Percentiles rank a stretch among this genome's conserved stretches.
These are phyloP conservation scores for Alternaria alternata DNA, from an alignment of 2,329 filamentous ascomycete genomes.

Conservation along the genomic window DNA sequence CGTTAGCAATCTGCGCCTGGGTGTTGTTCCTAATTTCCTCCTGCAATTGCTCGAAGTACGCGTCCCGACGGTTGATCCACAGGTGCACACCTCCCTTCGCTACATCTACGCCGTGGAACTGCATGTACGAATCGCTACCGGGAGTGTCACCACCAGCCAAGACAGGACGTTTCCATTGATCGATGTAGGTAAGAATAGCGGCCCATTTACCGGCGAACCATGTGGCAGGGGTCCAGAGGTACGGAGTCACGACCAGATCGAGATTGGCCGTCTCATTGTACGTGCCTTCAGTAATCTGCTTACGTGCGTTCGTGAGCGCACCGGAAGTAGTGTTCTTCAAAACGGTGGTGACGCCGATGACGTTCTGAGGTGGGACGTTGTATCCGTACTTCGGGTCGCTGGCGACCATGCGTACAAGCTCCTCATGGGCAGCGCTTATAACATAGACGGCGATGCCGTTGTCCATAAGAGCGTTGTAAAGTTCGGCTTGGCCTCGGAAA, in stretches of 20 bases:
- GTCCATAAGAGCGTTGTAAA: constrained; percentile 42
- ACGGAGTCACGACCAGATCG: constrained; percentile 36
- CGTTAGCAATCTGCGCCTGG: constrained; percentile 36
- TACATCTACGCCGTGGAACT: constrained; percentile 41
- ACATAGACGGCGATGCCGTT: constrained; percentile 43
- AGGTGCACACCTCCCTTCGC: constrained; percentile 40
- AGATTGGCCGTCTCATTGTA: constrained; percentile 38
- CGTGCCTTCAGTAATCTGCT: constrained; percentile 35
- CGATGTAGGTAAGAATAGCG: constrained; percentile 42
- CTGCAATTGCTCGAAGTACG: constrained; percentile 28
- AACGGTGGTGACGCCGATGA: constrained; percentile 43
- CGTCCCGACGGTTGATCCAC: constrained; percentile 39
- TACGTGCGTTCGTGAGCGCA: constrained; percentile 36
- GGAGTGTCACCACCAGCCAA: constrained; percentile 41
- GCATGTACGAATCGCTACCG: constrained; percentile 43
- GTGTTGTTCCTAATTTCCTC: constrained; percentile 35
- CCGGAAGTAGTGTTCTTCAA: constrained; percentile 38
- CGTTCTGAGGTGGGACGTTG: constrained; percentile 40
- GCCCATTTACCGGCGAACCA: constrained; percentile 46
- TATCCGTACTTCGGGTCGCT: constrained; percentile 45
- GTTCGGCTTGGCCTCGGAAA: constrained; percentile 37
- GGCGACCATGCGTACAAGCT: constrained; percentile 45
- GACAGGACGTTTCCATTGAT: constrained; percentile 42
- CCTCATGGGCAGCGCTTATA: constrained; percentile 41
- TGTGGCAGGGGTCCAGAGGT: constrained; percentile 43